Conservation (phyloP, 2,329 filamentous ascomycete genomes). For the Talaromyces funiculosus region DNA sequence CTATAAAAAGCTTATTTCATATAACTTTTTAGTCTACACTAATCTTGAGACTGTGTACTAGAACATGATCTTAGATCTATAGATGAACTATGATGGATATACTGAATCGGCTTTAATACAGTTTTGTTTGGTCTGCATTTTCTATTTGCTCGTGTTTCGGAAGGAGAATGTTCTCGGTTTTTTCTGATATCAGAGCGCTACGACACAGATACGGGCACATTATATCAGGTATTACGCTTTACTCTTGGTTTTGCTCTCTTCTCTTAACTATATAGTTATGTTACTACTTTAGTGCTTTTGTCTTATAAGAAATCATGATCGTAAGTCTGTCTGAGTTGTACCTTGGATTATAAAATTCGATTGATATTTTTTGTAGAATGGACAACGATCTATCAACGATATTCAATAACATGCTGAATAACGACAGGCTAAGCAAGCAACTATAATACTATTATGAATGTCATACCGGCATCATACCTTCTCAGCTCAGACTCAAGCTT, state of each 20-base stretch:
- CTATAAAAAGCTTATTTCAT: no score
- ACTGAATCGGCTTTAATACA: constrained; percentile 7
- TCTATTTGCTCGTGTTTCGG: neutral
- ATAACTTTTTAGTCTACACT: no score
- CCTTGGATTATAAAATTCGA: no score
- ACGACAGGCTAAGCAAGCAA: neutral
- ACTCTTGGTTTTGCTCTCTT: neutral
- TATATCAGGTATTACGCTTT: neutral
- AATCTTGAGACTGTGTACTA: no score
- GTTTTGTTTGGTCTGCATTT: neutral
- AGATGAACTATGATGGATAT: constrained; percentile 4
- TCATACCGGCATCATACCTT: neutral
- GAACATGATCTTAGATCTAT: neutral
- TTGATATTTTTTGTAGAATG: no score
- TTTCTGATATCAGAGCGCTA: neutral
- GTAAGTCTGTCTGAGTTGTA: no score
- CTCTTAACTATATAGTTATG: neutral
- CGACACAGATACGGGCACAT: neutral
- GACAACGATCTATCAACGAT: neutral
- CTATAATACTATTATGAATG: neutral
- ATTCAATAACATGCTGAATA: neutral
- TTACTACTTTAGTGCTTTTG: no score
- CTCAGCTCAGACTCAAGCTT: neutral
- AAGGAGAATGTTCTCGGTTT: constrained; percentile 2
- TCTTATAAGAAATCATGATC: no score